Conservation (phyloP, 116 monocot species). For the Cymodocea nodosa region DNA sequence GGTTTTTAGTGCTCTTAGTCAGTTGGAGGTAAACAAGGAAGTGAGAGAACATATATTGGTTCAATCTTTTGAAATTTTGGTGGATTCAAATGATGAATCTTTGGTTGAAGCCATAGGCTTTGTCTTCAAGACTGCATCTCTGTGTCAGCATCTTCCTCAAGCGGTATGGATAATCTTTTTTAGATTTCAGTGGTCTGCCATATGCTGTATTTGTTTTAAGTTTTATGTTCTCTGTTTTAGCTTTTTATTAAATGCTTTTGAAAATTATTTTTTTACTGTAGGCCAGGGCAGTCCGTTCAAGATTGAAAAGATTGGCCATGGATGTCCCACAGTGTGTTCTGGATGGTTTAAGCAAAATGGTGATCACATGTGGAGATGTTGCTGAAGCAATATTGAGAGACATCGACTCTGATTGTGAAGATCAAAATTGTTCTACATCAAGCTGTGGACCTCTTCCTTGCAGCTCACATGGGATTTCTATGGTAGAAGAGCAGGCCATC, state of each 20-base stretch:
- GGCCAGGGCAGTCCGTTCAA: slow-evolving; percentile 74
- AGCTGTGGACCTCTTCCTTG: slow-evolving; percentile 25
- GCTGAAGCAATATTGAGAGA: slow-evolving; percentile 69
- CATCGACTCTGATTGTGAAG: slow-evolving; percentile 67
- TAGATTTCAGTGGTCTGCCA: background rate
- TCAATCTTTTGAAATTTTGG: slow-evolving; percentile 56
- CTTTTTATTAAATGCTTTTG: slow-evolving; percentile 1
- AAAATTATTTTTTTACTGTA: slow-evolving; percentile 8
- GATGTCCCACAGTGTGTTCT: slow-evolving; percentile 66
- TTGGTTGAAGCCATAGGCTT: slow-evolving; percentile 55
- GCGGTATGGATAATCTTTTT: slow-evolving; percentile 51
- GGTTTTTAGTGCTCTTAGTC: slow-evolving; percentile 76
- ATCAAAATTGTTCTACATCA: slow-evolving; percentile 27
- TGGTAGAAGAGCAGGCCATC: slow-evolving; percentile 38
- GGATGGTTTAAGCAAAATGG: slow-evolving; percentile 52
- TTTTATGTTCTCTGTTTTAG: background rate
- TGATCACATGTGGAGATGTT: slow-evolving; percentile 47
- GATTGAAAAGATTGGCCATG: slow-evolving; percentile 58
- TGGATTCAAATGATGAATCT: slow-evolving; percentile 70
- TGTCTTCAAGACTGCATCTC: slow-evolving; percentile 78
- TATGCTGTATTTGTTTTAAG: background rate
- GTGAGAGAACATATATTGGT: slow-evolving; percentile 58
- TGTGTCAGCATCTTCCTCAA: slow-evolving; percentile 66
- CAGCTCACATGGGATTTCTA: slow-evolving; percentile 37
- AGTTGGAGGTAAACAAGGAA: slow-evolving; percentile 69